A percentile compares a stretch with the other conserved stretches of the same genome.
phyloP scores from a whole-genome alignment of 257 asterid species.

The Solanum gracilifrons region DNA sequence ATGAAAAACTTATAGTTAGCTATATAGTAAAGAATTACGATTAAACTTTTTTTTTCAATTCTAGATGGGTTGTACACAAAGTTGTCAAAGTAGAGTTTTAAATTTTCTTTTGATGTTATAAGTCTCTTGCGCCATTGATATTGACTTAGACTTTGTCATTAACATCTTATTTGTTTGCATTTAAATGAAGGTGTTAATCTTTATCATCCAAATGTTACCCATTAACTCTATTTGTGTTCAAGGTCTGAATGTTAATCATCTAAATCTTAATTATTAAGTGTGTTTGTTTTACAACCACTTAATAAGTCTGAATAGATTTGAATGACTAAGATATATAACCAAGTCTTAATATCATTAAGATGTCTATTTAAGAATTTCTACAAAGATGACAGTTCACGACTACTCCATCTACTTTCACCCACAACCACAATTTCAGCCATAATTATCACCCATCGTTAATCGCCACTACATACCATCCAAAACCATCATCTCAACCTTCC shows the following conservation, averaged over 20 bases:
- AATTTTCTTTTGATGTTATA: not conserved
- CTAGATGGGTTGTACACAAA: not conserved
- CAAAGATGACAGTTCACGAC: not conserved
- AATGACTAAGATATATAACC: not conserved
- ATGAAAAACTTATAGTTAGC: not conserved
- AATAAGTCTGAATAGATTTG: too few species aligned
- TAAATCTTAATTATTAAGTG: not conserved
- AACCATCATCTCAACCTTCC: not conserved
- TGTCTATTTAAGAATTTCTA: not conserved
- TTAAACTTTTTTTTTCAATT: too few species aligned
- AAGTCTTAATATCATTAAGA: too few species aligned
- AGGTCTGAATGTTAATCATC: not conserved
- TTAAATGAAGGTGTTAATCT: too few species aligned
- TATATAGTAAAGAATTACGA: too few species aligned
- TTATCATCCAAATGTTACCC: not conserved
- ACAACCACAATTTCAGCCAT: not conserved
- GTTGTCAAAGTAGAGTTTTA: not conserved
- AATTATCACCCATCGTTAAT: not conserved
- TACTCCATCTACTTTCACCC: not conserved
- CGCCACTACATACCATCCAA: not conserved
- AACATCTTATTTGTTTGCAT: too few species aligned
- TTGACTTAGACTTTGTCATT: not conserved
- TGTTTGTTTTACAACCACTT: not conserved
- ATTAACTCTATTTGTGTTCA: not conserved
- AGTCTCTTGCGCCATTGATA: not conserved